Conservation (phyloP, 495 filamentous ascomycete genomes). For the Trypethelium eluteriae region DNA sequence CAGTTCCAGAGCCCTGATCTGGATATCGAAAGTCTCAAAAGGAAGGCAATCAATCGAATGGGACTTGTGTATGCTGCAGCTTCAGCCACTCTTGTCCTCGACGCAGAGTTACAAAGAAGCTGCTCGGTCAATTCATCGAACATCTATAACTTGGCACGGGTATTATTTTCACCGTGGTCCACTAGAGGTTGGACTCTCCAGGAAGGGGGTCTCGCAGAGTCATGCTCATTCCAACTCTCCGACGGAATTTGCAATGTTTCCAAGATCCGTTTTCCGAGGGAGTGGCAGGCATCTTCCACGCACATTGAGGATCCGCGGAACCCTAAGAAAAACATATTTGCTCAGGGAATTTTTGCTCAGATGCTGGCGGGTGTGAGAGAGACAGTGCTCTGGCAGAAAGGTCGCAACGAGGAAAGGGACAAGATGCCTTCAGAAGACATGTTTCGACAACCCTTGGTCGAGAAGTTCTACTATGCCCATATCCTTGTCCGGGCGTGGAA, state of each 20-base stretch:
- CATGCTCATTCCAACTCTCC: background rate
- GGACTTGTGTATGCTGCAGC: background rate
- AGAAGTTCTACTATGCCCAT: background rate
- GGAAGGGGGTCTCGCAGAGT: background rate
- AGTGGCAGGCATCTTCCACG: background rate
- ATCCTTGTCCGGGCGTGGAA: background rate
- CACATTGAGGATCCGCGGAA: background rate
- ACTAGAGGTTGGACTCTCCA: background rate
- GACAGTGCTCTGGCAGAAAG: background rate
- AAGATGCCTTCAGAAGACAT: background rate
- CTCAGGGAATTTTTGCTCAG: background rate
- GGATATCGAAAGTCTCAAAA: background rate
- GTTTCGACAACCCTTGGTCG: background rate
- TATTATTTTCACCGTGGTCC: background rate
- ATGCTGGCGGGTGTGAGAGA: background rate
- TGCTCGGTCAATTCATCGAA: background rate
- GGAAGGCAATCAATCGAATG: background rate
- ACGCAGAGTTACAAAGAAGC: background rate
- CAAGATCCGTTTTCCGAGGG: background rate
- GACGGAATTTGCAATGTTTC: background rate
- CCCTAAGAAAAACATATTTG: background rate
- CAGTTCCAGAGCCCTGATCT: background rate
- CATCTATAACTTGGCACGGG: background rate
- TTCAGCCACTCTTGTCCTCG: background rate
- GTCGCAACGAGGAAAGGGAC: background rate